A percentile compares a stretch with the other conserved stretches of the same genome.
These are phyloP conservation scores for Aechmea fasciata DNA, from an alignment of 176 grass and related monocot genomes.

Conservation along the genomic window DNA sequence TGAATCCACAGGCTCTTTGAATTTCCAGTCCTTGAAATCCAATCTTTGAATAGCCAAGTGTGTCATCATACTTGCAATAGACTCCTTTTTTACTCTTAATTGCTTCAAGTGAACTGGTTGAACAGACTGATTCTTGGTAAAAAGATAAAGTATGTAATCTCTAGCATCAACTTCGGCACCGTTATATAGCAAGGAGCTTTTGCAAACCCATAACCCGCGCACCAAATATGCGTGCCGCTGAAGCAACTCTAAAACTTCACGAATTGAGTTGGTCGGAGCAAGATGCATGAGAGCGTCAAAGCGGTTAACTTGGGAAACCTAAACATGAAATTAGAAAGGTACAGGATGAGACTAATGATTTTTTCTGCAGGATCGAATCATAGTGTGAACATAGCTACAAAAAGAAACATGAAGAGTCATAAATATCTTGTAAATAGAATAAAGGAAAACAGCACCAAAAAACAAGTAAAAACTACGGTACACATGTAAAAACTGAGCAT, in stretches of 20 bases:
- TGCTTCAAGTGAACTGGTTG: constrained; percentile 3
- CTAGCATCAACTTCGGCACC: constrained; percentile 31
- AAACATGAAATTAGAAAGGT: constrained; percentile 7
- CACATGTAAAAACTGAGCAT: no score
- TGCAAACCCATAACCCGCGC: constrained; percentile 62
- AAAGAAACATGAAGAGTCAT: not conserved
- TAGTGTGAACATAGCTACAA: no score
- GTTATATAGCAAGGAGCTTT: constrained; percentile 60
- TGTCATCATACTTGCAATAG: constrained; percentile 14
- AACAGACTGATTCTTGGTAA: constrained; percentile 43
- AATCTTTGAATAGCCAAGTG: constrained; percentile 43
- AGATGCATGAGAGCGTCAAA: constrained; percentile 65
- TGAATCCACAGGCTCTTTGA: constrained; percentile 36
- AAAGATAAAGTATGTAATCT: constrained; percentile 39
- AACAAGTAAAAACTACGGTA: no score
- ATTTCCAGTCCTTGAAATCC: constrained; percentile 42
- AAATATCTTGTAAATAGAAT: not conserved
- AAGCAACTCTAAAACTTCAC: constrained; percentile 45
- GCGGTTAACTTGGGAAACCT: constrained; percentile 47
- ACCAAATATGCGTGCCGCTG: constrained; percentile 49
- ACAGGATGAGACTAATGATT: not conserved
- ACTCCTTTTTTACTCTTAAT: constrained; percentile 2
- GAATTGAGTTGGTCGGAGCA: constrained; percentile 37
- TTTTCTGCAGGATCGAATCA: no score
- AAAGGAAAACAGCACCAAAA: not conserved